Evolutionary conservation across 148 eudicot species (phyloP).

Genomic region (Persicaria tinctoria): DNA sequence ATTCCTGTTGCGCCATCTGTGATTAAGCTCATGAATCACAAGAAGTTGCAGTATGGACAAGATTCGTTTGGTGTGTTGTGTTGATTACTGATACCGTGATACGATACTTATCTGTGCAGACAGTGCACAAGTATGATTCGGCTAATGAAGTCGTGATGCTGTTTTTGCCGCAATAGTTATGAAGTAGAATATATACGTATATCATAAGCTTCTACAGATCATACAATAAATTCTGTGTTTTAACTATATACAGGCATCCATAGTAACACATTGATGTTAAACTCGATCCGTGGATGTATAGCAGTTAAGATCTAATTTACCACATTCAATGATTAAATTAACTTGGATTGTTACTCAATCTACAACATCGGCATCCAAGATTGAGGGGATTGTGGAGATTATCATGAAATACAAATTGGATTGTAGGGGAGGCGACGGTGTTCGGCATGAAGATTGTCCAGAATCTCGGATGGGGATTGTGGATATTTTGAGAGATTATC

Average conservation of each 20-base stretch:
- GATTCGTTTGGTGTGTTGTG: too few relatives aligned
- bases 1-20: not conserved
- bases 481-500: too few relatives aligned
- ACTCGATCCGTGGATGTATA: not conserved
- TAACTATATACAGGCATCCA: not conserved
- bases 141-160: too few relatives aligned
- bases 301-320: not conserved
- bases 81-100: too few relatives aligned
- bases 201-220: not conserved
- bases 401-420: too few relatives aligned
- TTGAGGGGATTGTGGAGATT: too few relatives aligned
- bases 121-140: too few relatives aligned
- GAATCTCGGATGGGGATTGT: too few relatives aligned
- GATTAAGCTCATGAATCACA: not conserved
- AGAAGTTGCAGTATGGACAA: not conserved
- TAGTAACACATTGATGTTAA: not conserved
- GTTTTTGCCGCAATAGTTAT: not conserved
- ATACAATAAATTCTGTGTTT: not conserved
- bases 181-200: not conserved
- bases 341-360: not conserved
- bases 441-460: too few relatives aligned
- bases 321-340: not conserved
- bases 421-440: too few relatives aligned
- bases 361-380: too few relatives aligned
- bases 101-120: too few relatives aligned